A percentile compares a stretch with the other conserved stretches of the same genome.
Evolutionary conservation across 2,329 filamentous ascomycete species (phyloP).

Genomic region (Xylariaceae sp.): DNA sequence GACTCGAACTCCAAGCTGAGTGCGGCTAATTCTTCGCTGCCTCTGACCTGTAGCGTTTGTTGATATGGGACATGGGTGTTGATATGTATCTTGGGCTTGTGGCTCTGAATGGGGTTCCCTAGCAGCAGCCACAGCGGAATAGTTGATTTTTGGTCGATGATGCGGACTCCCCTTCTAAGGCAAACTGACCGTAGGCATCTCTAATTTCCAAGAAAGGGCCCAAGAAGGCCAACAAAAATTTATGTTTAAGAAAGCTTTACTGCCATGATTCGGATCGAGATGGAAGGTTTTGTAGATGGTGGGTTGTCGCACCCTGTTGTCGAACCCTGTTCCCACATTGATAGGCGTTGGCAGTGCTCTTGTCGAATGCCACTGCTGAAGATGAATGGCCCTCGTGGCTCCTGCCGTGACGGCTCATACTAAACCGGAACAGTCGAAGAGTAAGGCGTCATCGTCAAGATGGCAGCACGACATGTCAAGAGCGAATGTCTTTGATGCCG

Average conservation of each 20-base stretch:
- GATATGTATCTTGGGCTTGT: conserved; percentile 33
- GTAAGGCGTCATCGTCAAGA: too few relatives aligned
- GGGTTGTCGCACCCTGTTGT: conserved; percentile 13
- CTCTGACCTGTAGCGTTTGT: conserved; percentile 31
- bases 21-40: conserved; percentile 36
- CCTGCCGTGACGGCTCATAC: too few relatives aligned
- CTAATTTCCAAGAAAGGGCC: conserved; percentile 38
- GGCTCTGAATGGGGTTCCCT: conserved; percentile 24
- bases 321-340: conserved; percentile 10
- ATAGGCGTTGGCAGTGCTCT: too few relatives aligned
- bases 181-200: conserved; percentile 44
- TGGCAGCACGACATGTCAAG: background rate
- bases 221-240: conserved; percentile 28
- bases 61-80: conserved; percentile 31
- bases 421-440: too few relatives aligned
- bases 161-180: conserved; percentile 43
- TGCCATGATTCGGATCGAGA: conserved; percentile 17
- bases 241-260: conserved; percentile 29
- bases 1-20: conserved; percentile 34
- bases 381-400: too few relatives aligned
- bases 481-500: conserved; percentile 73
- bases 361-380: too few relatives aligned
- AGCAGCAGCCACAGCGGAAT: conserved; percentile 23
- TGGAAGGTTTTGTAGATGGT: conserved; percentile 10
- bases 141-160: conserved; percentile 36